Conservation (phyloP, 1,284 basidiomycete species). For the Fomitiporia mediterranea region DNA sequence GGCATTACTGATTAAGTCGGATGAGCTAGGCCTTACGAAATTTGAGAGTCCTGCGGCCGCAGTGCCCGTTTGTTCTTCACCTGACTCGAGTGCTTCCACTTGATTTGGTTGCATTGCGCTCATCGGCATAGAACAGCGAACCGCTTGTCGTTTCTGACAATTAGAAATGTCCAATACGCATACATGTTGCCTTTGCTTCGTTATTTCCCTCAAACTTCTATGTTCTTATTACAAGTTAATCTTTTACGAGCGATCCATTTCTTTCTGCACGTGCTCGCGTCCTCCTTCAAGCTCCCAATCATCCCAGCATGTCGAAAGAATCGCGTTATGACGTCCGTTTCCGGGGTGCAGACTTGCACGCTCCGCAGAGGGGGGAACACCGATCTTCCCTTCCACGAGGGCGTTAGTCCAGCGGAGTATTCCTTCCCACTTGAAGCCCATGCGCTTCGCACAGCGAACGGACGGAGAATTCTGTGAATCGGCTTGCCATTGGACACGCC, state of each 20-base stretch:
- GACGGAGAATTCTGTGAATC: constrained; percentile 48
- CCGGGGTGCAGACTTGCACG: constrained; percentile 22
- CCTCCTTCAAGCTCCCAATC: constrained; percentile 45
- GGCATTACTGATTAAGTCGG: constrained; percentile 9
- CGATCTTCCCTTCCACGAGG: constrained; percentile 34
- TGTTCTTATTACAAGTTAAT: too few relatives aligned
- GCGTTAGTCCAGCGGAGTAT: constrained; percentile 50
- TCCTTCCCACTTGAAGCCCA: constrained; percentile 60
- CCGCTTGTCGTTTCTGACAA: too few relatives aligned
- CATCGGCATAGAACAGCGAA: too few relatives aligned
- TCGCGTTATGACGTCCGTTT: constrained; percentile 43
- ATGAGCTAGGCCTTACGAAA: not conserved
- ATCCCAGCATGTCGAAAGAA: constrained; percentile 55
- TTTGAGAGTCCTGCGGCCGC: not conserved
- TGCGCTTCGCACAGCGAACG: constrained; percentile 45
- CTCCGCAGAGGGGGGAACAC: constrained; percentile 31
- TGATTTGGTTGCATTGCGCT: too few relatives aligned
- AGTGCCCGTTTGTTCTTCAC: too few relatives aligned
- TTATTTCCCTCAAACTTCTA: too few relatives aligned
- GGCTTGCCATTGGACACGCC: constrained; percentile 60
- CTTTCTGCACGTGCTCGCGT: constrained; percentile 3
- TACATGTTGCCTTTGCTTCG: too few relatives aligned
- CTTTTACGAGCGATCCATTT: constrained; percentile 9
- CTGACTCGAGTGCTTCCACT: too few relatives aligned
- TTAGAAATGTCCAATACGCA: too few relatives aligned